Evolutionary conservation across 2,329 filamentous ascomycete species (phyloP), one percentile per base, ranked within the genome.

Genomic region (Alternaria sp.): DNA sequence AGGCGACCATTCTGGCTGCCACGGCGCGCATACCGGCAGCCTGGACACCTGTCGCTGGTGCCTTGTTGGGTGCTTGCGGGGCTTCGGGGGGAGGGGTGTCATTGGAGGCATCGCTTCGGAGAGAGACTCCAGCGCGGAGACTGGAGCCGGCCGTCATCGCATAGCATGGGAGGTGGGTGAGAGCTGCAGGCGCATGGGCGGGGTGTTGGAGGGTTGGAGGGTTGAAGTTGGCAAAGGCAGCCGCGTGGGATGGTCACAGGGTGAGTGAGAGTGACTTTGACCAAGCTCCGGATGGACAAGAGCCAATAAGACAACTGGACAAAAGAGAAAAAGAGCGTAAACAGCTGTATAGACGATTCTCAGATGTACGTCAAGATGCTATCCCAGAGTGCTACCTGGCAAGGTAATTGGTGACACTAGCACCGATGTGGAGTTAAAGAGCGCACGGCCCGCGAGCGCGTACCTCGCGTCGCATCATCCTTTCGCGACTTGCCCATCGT

Each of bases 21-120:
- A 97, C 79, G 28, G 93, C 94, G 48, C 94, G 90, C 65, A 93
- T 91, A 41, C 92, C 88, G 22, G 93, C 93, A 5, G 93, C 93
- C 22, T 92, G 93, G n/a, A 92, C 91, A 49, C 92, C 93, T 16
- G 87, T 89, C 12, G 86, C 85, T 14, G 87, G 86, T 59, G 82
- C 85, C 65, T 86, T 85, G 61, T 83, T 82, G 57, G 85, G 84
- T 54, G 75, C 77, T 30, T 70, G 70, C 10, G 71, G 63, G 38
- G 66, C 65, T 30, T 70, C 65, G 20, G 59, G 63, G 16, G 57
- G 43, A 53, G 57, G 32, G 36, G 57, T 55, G n/a, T 69, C 66
- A 59, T 63, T 59, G 63, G 50, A 12, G 44, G n/a, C 57, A 57
- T 68, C 63, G 51, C 41, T 61, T 45, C 61, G 65, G 56, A 74